Base-by-base conservation (phyloP, 768 basidiomycete species). In the Hygrophorus pudorinus region DNA sequence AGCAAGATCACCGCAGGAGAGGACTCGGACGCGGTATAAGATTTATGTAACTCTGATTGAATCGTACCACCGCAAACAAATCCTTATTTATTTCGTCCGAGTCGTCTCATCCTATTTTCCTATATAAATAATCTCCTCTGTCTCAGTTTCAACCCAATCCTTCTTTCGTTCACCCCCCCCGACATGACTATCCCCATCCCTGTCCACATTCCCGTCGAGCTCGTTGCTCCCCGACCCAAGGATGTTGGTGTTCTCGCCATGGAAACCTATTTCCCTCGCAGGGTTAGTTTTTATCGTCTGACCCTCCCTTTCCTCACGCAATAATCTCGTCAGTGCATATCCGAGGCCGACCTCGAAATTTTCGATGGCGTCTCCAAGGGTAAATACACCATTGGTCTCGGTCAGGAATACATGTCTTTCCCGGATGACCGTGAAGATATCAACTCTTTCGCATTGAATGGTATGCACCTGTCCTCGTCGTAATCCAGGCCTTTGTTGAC, bases 401-500 rank as follows among this genome's bases (percentile, higher is more conserved):
- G 93, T 46, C 90, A 94, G 64, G 81, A 93, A 62, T 91, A 81
- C 73, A 99, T 99, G 96, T 91, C 94, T 28, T 98, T 89, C 78
- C 86, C 86, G 47, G 93, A 97, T 61, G 96, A 99, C 75, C 81
- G 89, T 45, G 96, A 99, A 64, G 94, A 99, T 69, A 94, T 99
- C 73, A 94, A 96, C 78, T 94, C 92, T 9, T 92, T 98, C 62
- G 84, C 90, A 32, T 66, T 99, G 52, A 94, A 89, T 56, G 91
- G 93, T 91, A 57, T 12, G 18, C 10, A 17, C 18, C 40, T 32
- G 11, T 45, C 12, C 36, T 44, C 13, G 9, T 13, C 11, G 28
- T 35, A 39, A 45, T 21, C 14, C 42, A 10, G 3, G 12, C 27
- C 2, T 9, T 14, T 17, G 6, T 21, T 34, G 31, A 9, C 17